Conservation (phyloP, 208 protist genomes). For the Endotrypanum monterogeii region DNA sequence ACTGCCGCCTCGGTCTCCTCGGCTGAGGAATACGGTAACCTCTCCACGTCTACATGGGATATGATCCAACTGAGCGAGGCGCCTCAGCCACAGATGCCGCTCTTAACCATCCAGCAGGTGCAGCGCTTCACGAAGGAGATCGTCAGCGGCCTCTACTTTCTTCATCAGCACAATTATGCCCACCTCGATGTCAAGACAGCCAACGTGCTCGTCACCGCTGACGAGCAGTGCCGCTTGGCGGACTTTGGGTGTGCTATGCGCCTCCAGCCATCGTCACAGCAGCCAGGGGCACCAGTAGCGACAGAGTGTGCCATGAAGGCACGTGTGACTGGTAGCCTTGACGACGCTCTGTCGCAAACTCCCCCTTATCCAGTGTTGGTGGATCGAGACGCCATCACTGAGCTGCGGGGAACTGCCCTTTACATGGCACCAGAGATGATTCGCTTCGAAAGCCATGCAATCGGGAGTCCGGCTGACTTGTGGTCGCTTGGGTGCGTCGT, state of each 20-base stretch:
- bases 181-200: constrained; percentile 92
- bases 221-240: constrained; percentile 84
- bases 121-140: constrained; percentile 74
- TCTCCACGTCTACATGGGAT: constrained; percentile 29
- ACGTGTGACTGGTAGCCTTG: constrained; percentile 2
- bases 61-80: constrained; percentile 33
- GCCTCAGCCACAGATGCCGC: constrained; percentile 44
- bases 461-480: constrained; percentile 72
- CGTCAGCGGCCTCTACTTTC: constrained; percentile 72
- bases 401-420: constrained; percentile 81
- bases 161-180: constrained; percentile 84
- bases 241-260: constrained; percentile 93
- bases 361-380: constrained; percentile 48
- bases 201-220: constrained; percentile 81
- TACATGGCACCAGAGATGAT: constrained; percentile 91
- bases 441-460: constrained; percentile 58
- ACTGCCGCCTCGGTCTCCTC: constrained; percentile 6
- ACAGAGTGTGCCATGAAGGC: background rate
- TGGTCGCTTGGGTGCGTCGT: constrained; percentile 87
- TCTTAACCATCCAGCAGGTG: constrained; percentile 66
- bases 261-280: constrained; percentile 28
- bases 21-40: background rate
- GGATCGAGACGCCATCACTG: constrained; percentile 65
- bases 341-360: background rate
- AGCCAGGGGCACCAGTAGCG: background rate